Base-by-base conservation (phyloP, 495 filamentous ascomycete species). In the Letharia lupina region DNA sequence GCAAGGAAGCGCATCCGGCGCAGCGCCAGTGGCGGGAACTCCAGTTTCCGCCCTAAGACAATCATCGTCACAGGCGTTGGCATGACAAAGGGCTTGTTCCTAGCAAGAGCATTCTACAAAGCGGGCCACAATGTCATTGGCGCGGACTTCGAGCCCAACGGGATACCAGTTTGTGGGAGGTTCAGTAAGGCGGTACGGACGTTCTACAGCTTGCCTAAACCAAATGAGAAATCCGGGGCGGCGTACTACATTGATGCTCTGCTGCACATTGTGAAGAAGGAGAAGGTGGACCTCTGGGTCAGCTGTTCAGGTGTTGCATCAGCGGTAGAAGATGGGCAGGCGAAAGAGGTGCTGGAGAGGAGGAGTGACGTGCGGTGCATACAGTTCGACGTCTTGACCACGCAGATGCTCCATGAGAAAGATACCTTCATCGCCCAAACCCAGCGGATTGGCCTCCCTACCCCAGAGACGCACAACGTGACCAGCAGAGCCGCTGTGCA, bases 41-140 rank as follows among this genome's bases (percentile, higher is more conserved):
- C 74, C 11, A 71, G 72, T 35, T 81, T 82, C 70, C 75, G 77
- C 28, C 80, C 81, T 5, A 83, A 84, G 67, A 89, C 84, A 2
- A 74, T 92, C 62, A 81, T 93, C 13, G 80, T 92, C 48, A 91
- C 88, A 0, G 87, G 89, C n/a, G 76, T 91, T 3, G 80, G 83
- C 45, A 91, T 89, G 74, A 73, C 81, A 28, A 88, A 89, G 70
- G 89, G 87, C 40, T 77, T 92, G 0, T 73, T 77, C 0, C 68
- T 93, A 6, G 87, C 89, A n/a, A 83, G 90, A 23, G 70, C 82
- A 11, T 90, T 91, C 76, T 79, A 86, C 66, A 71, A 80, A 44
- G 80, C 84, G 2, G 87, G 88, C 11, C 88, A 92, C 73, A 78
- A 79, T 42, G 88, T 92, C 48, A 82, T 93, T 44, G 90, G 89